Conservation (phyloP, 768 basidiomycete genomes). For the Rhodosporidiobolus odoratus region DNA sequence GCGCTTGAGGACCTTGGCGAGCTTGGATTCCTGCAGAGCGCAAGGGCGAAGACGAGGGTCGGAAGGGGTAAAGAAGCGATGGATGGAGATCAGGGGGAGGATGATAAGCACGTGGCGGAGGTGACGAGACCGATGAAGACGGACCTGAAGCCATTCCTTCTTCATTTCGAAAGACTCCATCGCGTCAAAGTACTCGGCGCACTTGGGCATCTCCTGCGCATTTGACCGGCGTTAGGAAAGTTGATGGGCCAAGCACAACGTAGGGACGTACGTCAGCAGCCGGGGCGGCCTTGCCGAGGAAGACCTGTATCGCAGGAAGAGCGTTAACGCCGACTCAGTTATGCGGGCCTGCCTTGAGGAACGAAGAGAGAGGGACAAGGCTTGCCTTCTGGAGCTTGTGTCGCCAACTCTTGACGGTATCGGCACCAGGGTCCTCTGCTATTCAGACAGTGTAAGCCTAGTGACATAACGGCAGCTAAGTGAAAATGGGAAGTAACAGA, state of each 20-base stretch:
- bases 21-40: conserved; percentile 67
- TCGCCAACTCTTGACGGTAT: conserved; percentile 74
- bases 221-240: neutral
- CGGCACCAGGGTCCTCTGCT: conserved; percentile 29
- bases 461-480: neutral
- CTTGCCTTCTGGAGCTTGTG: conserved; percentile 76
- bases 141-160: conserved; percentile 39
- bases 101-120: no score
- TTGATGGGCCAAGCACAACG: no score
- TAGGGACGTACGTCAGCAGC: conserved; percentile 21
- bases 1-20: conserved; percentile 83
- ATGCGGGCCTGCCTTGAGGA: no score
- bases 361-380: neutral
- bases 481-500: neutral
- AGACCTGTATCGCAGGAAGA: conserved; percentile 12
- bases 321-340: conserved; percentile 11
- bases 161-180: conserved; percentile 43
- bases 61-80: neutral
- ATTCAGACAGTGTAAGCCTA: neutral
- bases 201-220: conserved; percentile 38
- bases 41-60: neutral
- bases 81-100: no score
- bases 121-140: no score
- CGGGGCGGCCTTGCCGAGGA: conserved; percentile 37
- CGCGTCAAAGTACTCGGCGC: conserved; percentile 38